Percentiles rank a stretch among this genome's conserved stretches.
phyloP scores from a whole-genome alignment of 2,329 filamentous ascomycete species.

The Davidsoniella australis region DNA sequence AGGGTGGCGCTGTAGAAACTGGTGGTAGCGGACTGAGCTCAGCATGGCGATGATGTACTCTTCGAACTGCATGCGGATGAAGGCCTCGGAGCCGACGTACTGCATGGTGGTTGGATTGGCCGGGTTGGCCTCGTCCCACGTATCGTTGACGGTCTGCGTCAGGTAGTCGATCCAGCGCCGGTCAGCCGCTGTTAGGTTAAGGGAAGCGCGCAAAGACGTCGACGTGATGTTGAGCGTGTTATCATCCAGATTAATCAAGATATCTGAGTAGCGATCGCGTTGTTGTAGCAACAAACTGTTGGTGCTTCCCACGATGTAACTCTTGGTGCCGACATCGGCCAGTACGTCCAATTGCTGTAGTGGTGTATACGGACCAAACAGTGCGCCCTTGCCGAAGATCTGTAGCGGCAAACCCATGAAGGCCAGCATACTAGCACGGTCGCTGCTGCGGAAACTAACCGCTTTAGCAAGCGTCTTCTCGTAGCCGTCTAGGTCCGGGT shows the following conservation, averaged over 20 bases:
- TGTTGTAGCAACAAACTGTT: conserved; percentile 89
- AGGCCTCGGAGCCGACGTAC: conserved; percentile 90
- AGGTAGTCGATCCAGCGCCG: conserved; percentile 93
- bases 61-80: conserved; percentile 92
- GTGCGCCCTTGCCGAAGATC: conserved; percentile 86
- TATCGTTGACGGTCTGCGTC: conserved; percentile 83
- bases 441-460: conserved; percentile 77
- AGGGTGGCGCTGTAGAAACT: conserved; percentile 37
- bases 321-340: conserved; percentile 86
- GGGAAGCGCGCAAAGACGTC: conserved; percentile 54
- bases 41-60: conserved; percentile 85
- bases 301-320: conserved; percentile 91
- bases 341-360: conserved; percentile 89
- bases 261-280: conserved; percentile 88
- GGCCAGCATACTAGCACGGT: conserved; percentile 70
- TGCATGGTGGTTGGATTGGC: conserved; percentile 83
- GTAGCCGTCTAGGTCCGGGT: conserved; percentile 78
- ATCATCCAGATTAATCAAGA: conserved; percentile 90
- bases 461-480: conserved; percentile 59
- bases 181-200: conserved; percentile 70
- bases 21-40: conserved; percentile 77
- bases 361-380: conserved; percentile 93
- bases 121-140: conserved; percentile 88
- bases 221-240: conserved; percentile 72
- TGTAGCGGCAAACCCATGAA: conserved; percentile 94